phyloP scores from a whole-genome alignment of 176 grass and related monocot genomes.

The Aegilops bicornis region DNA sequence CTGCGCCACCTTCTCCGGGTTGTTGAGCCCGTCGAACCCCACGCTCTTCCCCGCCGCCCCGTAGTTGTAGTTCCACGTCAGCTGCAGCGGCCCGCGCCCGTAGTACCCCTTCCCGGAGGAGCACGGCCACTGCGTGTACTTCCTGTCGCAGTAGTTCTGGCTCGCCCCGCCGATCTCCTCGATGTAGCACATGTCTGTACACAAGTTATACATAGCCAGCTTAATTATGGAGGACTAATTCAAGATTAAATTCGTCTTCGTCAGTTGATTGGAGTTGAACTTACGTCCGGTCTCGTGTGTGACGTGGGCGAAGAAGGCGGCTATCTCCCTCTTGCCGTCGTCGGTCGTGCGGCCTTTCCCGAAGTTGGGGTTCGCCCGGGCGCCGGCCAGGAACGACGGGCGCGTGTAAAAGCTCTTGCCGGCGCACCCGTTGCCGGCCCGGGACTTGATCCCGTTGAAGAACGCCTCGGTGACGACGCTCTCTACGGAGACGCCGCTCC shows the following conservation, averaged over 20 bases:
- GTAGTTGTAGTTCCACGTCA: conserved; percentile 90
- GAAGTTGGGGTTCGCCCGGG: conserved; percentile 34
- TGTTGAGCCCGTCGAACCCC: conserved; percentile 67
- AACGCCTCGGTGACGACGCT: conserved; percentile 10
- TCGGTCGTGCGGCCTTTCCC: conserved; percentile 32
- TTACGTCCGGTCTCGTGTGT: conserved; percentile 68
- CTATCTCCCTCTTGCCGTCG: conserved; percentile 66
- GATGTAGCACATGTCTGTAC: conserved; percentile 76
- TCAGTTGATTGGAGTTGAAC: not conserved
- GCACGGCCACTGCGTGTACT: conserved; percentile 45
- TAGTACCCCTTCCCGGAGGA: conserved; percentile 47
- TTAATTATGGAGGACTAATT: not conserved
- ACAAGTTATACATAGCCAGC: not conserved
- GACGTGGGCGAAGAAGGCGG: conserved; percentile 76
- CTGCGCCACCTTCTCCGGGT: conserved; percentile 62
- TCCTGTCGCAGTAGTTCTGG: conserved; percentile 48
- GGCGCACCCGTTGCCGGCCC: conserved; percentile 37
- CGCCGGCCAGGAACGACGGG: conserved; percentile 39
- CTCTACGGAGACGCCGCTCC: not conserved
- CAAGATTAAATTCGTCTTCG: not conserved
- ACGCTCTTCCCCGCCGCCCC: conserved; percentile 55
- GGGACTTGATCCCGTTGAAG: conserved; percentile 57
- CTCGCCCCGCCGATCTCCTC: conserved; percentile 58
- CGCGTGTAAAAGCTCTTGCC: conserved; percentile 68
- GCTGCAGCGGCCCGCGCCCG: conserved; percentile 63